phyloP scores from a whole-genome alignment of 73 alveolate genomes.

The Diophrys sp. region DNA sequence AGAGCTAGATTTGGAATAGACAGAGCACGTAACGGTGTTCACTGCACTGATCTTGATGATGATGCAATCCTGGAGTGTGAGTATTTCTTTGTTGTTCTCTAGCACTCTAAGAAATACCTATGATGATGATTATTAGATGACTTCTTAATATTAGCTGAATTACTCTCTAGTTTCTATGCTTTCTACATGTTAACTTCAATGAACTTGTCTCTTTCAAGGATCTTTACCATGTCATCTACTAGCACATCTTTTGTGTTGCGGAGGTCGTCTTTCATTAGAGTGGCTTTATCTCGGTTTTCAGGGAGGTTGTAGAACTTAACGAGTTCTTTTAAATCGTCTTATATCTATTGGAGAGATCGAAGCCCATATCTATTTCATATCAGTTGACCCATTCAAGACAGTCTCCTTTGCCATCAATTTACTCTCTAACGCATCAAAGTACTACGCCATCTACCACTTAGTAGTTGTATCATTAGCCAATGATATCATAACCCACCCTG shows the following conservation, averaged over 20 bases:
- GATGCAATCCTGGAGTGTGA: conserved; percentile 94
- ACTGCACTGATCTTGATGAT: conserved; percentile 95
- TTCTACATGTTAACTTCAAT: not conserved
- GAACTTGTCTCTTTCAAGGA: not conserved
- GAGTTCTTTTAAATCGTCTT: too few relatives aligned
- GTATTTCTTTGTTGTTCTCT: conserved; percentile 74
- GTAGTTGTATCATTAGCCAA: not conserved
- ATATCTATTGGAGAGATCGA: too few relatives aligned
- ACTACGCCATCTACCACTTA: not conserved
- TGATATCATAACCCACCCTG: not conserved
- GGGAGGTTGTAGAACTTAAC: not conserved
- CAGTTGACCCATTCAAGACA: not conserved
- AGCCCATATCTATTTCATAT: not conserved
- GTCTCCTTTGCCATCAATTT: not conserved
- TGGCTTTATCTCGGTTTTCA: not conserved
- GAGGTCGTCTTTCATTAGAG: not conserved
- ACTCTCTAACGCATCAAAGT: not conserved
- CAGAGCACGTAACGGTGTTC: conserved; percentile 89
- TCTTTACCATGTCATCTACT: not conserved
- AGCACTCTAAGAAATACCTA: conserved; percentile 25
- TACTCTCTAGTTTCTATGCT: too few relatives aligned
- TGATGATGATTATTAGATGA: too few relatives aligned
- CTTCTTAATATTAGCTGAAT: too few relatives aligned
- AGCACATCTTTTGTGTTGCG: not conserved
- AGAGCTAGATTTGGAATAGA: conserved; percentile 92